These are phyloP conservation scores for Endotrypanum monterogeii DNA, from an alignment of 208 protist species.

Conservation along the genomic window DNA sequence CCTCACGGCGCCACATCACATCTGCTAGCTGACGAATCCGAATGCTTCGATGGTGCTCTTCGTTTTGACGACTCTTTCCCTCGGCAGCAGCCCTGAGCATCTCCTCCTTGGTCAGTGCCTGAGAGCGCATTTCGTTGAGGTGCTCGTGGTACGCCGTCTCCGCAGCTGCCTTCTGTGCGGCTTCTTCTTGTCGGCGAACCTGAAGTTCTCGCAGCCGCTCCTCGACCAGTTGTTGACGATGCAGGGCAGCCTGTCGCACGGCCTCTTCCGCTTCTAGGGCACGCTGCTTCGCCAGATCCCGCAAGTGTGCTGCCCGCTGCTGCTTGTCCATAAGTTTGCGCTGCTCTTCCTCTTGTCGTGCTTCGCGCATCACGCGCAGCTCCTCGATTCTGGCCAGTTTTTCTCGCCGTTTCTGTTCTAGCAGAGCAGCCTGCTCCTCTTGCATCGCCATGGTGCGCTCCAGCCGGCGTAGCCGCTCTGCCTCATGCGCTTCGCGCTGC, in stretches of 20 bases:
- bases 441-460: constrained; percentile 47
- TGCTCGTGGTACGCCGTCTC: constrained; percentile 48
- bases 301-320: constrained; percentile 42
- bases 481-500: constrained; percentile 41
- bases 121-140: constrained; percentile 35
- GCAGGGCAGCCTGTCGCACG: constrained; percentile 43
- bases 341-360: constrained; percentile 42
- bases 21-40: constrained; percentile 37
- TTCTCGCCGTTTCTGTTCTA: constrained; percentile 45
- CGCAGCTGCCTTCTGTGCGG: constrained; percentile 23
- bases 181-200: constrained; percentile 41
- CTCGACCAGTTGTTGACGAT: constrained; percentile 60
- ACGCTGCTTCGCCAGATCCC: constrained; percentile 49
- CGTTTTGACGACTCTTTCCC: constrained; percentile 39
- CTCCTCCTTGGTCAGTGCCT: constrained; percentile 38
- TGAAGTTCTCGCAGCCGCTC: constrained; percentile 53
- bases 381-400: constrained; percentile 59
- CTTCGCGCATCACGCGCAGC: constrained; percentile 35
- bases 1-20: constrained; percentile 44
- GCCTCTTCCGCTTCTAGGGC: constrained; percentile 53
- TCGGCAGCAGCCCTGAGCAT: constrained; percentile 28
- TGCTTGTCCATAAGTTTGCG: constrained; percentile 43
- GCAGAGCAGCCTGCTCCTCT: constrained; percentile 37
- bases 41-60: constrained; percentile 37
- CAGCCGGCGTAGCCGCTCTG: constrained; percentile 60